Conservation (phyloP, 768 basidiomycete genomes). For the Lactarius sanguifluus region DNA sequence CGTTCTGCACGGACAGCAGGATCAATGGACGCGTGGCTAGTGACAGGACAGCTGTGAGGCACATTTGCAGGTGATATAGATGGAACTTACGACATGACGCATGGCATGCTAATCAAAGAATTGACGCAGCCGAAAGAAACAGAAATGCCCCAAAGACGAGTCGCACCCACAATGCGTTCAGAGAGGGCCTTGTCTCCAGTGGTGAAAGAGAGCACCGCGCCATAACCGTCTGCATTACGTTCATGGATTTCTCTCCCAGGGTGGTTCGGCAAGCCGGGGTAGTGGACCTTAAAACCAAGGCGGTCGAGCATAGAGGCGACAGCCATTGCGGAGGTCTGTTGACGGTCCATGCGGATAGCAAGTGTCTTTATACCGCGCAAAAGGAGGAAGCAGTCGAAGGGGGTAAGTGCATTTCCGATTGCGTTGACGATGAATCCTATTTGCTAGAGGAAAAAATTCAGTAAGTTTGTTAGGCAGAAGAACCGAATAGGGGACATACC, state of each 20-base stretch:
- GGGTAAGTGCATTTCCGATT: conserved; percentile 90
- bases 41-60: conserved; percentile 13
- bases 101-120: conserved; percentile 98
- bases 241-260: conserved; percentile 87
- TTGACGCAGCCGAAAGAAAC: conserved; percentile 99
- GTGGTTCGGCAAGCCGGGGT: conserved; percentile 84
- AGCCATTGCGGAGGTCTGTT: conserved; percentile 75
- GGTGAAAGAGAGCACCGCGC: conserved; percentile 92
- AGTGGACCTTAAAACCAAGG: conserved; percentile 88
- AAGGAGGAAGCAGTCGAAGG: conserved; percentile 95
- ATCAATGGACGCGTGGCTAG: conserved; percentile 95
- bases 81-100: conserved; percentile 93
- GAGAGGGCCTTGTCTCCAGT: conserved; percentile 89
- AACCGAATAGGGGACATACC: conserved; percentile 42
- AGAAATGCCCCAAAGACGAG: conserved; percentile 94
- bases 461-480: conserved; percentile 13
- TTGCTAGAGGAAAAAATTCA: conserved; percentile 49
- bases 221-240: conserved; percentile 86
- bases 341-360: conserved; percentile 92
- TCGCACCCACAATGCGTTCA: conserved; percentile 89
- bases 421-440: conserved; percentile 91
- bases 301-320: conserved; percentile 84
- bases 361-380: conserved; percentile 96
- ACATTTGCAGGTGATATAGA: conserved; percentile 11
- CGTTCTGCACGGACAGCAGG: conserved; percentile 93